phyloP scores from a whole-genome alignment of 139 green algal genomes.

The Tetradesmus lagerheimii region DNA sequence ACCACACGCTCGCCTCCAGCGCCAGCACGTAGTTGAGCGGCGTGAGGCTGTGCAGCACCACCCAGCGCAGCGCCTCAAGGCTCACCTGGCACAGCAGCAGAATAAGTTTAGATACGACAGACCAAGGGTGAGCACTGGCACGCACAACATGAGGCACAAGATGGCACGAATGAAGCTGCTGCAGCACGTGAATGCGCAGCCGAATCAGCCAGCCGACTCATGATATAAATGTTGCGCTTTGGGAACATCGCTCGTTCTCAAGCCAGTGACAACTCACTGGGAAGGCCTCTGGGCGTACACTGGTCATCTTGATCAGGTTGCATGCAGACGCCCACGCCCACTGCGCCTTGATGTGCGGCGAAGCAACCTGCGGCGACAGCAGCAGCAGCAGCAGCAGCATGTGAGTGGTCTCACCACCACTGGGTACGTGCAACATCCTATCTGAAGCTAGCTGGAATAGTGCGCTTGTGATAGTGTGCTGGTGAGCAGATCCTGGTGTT shows the following conservation, averaged over 20 bases:
- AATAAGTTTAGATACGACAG: too few relatives aligned
- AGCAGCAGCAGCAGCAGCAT: background rate
- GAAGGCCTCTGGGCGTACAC: conserved; percentile 75
- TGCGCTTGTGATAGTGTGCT: too few relatives aligned
- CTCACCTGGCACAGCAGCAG: background rate
- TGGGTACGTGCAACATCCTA: too few relatives aligned
- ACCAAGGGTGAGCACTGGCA: too few relatives aligned
- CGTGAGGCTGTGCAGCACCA: conserved; percentile 57
- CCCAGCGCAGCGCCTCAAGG: conserved; percentile 49
- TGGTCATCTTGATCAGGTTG: conserved; percentile 84
- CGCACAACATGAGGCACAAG: too few relatives aligned
- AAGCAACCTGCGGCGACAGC: conserved; percentile 51
- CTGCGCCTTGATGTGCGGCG: conserved; percentile 78
- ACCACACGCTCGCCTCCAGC: conserved; percentile 65
- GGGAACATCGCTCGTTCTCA: too few relatives aligned
- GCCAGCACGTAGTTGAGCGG: conserved; percentile 67
- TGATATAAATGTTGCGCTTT: too few relatives aligned
- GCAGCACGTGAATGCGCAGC: too few relatives aligned
- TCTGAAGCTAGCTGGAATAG: background rate
- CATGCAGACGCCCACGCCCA: conserved; percentile 88
- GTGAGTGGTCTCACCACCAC: too few relatives aligned
- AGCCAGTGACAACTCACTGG: conserved; percentile 63
- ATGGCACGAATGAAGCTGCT: too few relatives aligned
- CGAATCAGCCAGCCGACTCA: too few relatives aligned
- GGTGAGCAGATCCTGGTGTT: too few relatives aligned